These are phyloP conservation scores for Ceratocystiopsis brevicomis DNA, from an alignment of 2,329 filamentous ascomycete genomes.

Conservation along the genomic window DNA sequence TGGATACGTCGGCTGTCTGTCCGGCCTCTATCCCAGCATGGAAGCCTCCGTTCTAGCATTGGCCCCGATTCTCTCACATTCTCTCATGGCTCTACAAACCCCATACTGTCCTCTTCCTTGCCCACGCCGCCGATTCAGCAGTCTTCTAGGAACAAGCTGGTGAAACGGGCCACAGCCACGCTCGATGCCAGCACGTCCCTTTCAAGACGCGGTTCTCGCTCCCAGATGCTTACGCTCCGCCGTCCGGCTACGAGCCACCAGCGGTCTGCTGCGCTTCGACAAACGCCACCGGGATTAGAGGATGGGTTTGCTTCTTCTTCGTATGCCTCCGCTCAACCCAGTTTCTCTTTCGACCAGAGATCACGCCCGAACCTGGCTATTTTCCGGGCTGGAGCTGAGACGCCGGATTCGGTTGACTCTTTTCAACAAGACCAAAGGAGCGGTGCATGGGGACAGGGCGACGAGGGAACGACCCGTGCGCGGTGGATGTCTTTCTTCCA, in stretches of 20 bases:
- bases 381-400: slow-evolving; percentile 6
- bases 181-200: slow-evolving; percentile 23
- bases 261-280: slow-evolving; percentile 50
- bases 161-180: slow-evolving; percentile 49
- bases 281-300: slow-evolving; percentile 15
- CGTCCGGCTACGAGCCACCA: slow-evolving; percentile 66
- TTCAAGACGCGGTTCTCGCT: slow-evolving; percentile 31
- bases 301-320: no score
- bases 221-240: slow-evolving; percentile 46
- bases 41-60: slow-evolving; percentile 44
- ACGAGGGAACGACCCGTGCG: slow-evolving; percentile 3
- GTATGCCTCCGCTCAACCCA: slow-evolving; percentile 7
- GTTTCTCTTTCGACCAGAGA: slow-evolving; percentile 18
- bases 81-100: slow-evolving; percentile 47
- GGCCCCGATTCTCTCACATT: slow-evolving; percentile 46
- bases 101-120: slow-evolving; percentile 30
- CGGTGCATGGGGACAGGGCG: not conserved
- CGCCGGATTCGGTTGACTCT: slow-evolving; percentile 7
- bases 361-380: slow-evolving; percentile 10
- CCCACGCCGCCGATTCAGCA: slow-evolving; percentile 17
- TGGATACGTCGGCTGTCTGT: slow-evolving; percentile 57
- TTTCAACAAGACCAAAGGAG: slow-evolving; percentile 2
- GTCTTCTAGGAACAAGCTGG: slow-evolving; percentile 53
- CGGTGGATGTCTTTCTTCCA: slow-evolving; percentile 42
- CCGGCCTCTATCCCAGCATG: slow-evolving; percentile 44